Evolutionary conservation across 1,284 basidiomycete genomes (phyloP), one percentile per base, ranked within the genome.

Genomic region (Singerocomus rubriflavus): DNA sequence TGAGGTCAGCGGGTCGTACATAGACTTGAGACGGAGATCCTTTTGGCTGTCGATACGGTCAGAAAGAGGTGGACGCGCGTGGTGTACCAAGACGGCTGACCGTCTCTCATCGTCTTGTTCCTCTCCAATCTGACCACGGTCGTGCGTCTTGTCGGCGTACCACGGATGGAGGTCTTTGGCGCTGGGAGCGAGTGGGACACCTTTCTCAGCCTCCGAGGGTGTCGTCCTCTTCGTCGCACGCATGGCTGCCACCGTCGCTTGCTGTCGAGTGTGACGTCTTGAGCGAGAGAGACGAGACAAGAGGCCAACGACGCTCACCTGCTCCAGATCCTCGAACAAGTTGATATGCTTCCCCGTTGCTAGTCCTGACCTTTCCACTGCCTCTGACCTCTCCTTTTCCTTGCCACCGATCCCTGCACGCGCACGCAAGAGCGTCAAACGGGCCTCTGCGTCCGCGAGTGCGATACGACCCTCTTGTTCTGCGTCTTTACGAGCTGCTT

Each of bases 361-460:
- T 1, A 44, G 66, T 25, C 59, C 63, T 10, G 27, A 5, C 5
- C 12, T 48, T 11, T 68, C 61, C n/a, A 68, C 71, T 33, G 71
- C 68, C 6, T 72, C 71, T 9, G 67, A 66, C 53, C 67, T 68
- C 38, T 57, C 64, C 50, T 70, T 71, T 56, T 72, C 74, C 50
- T 74, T 73, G 43, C 71, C 73, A 27, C 49, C 56, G 17, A 68
- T 54, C 0, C 80, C 81, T 7, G 82, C 81, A 16, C 81, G 76
- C 50, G 84, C 76, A 29, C 90, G 71, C 34, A 93, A 70, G 5
- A 80, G 57, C 34, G 80, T 76, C 50, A 93, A 78, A n/a, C 89
- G 74, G 25, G 88, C 87, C 71, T 92, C 88, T 39, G 88, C 80
- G 62, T 92, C 89, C 11, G 88, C 89, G 30, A 89, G 72, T 69